phyloP scores from a whole-genome alignment of 805 yeast species.

The Yamadazyma nakazawae region DNA sequence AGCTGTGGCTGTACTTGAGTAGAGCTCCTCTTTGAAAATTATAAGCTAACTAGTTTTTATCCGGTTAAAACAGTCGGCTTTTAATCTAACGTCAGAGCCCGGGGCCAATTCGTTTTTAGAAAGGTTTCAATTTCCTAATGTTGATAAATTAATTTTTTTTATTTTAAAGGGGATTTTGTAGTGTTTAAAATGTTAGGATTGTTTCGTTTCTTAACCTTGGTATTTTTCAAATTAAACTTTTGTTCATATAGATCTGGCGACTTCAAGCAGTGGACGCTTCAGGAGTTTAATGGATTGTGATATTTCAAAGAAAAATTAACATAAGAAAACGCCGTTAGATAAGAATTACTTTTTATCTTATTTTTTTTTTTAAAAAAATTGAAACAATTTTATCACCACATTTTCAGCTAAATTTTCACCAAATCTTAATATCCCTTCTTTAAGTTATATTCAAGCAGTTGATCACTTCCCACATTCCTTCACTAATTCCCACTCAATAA shows the following conservation, averaged over 20 bases:
- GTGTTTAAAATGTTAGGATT: neutral
- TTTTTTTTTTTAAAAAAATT: neutral
- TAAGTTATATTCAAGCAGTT: neutral
- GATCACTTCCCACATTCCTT: neutral
- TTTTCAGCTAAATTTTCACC: neutral
- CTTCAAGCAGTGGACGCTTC: neutral
- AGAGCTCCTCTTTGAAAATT: neutral
- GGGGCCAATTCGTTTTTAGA: neutral
- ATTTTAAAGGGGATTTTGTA: no score
- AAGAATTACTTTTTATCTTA: neutral
- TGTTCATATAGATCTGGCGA: neutral
- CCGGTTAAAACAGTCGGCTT: neutral
- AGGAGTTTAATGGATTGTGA: no score
- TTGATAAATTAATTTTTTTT: no score
- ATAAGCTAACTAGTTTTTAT: no score
- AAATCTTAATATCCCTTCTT: neutral
- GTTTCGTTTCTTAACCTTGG: neutral
- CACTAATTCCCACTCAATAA: neutral
- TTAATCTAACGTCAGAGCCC: neutral
- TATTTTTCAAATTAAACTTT: neutral
- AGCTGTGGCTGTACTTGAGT: neutral
- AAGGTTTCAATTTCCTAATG: neutral
- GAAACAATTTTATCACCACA: constrained; percentile 2
- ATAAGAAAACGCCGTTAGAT: no score
- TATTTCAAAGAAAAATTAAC: no score